Percentiles rank a stretch among this genome's conserved stretches.
phyloP scores from a whole-genome alignment of 352 stramenopile species.

The Phytophthora sp. region DNA sequence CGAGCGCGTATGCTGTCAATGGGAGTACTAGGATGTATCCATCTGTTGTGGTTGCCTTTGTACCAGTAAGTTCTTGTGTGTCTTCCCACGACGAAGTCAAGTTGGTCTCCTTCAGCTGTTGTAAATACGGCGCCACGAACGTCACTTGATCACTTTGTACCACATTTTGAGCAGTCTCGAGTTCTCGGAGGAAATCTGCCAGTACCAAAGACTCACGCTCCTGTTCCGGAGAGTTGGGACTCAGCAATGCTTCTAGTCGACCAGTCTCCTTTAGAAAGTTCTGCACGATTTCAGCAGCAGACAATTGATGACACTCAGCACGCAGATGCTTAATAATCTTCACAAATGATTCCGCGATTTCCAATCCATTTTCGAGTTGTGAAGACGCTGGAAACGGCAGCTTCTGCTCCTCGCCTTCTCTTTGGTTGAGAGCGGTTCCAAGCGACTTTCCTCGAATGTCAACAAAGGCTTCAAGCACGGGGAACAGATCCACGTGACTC shows the following conservation, averaged over 20 bases:
- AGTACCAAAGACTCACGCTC: slow-evolving; percentile 67
- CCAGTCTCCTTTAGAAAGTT: slow-evolving; percentile 63
- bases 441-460: slow-evolving; percentile 37
- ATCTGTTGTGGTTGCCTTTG: slow-evolving; percentile 3
- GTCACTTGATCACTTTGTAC: slow-evolving; percentile 60
- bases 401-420: slow-evolving; percentile 10
- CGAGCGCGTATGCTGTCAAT: slow-evolving; percentile 47
- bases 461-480: slow-evolving; percentile 62
- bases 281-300: slow-evolving; percentile 67
- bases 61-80: slow-evolving; percentile 2
- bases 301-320: slow-evolving; percentile 55
- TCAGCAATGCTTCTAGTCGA: slow-evolving; percentile 49
- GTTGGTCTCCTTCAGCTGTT: slow-evolving; percentile 58
- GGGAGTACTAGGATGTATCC: slow-evolving; percentile 54
- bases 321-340: slow-evolving; percentile 47
- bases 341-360: slow-evolving; percentile 45
- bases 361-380: slow-evolving; percentile 34
- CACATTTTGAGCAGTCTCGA: slow-evolving; percentile 64
- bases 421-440: slow-evolving; percentile 19
- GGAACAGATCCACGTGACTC: slow-evolving; percentile 54
- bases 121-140: slow-evolving; percentile 79
- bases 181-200: slow-evolving; percentile 69
- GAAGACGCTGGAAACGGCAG: slow-evolving; percentile 9
- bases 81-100: slow-evolving; percentile 38
- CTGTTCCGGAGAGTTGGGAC: slow-evolving; percentile 53